phyloP scores from a whole-genome alignment of 2,329 filamentous ascomycete genomes.

The Aspergillus vadensis region DNA sequence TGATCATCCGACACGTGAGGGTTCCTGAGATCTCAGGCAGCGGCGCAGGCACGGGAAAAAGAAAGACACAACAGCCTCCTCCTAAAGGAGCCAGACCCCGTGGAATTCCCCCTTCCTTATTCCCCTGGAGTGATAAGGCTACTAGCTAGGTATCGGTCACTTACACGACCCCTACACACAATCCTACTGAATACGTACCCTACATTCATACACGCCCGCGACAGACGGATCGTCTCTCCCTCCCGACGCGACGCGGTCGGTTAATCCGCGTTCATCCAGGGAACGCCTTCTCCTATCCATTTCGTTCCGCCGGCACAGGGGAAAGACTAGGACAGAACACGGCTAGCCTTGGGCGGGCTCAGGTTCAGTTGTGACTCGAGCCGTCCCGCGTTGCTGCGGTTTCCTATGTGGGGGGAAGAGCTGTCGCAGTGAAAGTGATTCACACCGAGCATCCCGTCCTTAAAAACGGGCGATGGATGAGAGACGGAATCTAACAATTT shows the following conservation, averaged over 20 bases:
- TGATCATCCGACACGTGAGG: not conserved
- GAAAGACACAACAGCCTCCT: too few species aligned
- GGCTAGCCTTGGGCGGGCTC: not conserved
- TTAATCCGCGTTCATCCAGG: not conserved
- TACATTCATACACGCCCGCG: not conserved
- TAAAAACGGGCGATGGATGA: not conserved
- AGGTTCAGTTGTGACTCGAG: constrained; percentile 3
- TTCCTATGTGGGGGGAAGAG: constrained; percentile 2
- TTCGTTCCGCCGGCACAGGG: not conserved
- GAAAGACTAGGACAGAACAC: not conserved
- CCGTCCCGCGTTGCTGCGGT: constrained; percentile 19
- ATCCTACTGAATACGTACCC: not conserved
- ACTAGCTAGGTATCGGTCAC: not conserved
- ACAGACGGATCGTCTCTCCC: not conserved
- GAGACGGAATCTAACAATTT: constrained; percentile 2
- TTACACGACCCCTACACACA: not conserved
- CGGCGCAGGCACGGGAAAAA: not conserved
- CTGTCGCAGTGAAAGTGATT: not conserved
- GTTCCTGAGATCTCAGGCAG: constrained; percentile 5
- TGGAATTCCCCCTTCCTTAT: not conserved
- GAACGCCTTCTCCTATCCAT: not conserved
- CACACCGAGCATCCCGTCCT: constrained; percentile 6
- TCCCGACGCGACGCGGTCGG: not conserved
- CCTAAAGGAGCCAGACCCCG: too few species aligned
- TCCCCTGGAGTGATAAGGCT: not conserved